phyloP scores from a whole-genome alignment of 1,284 basidiomycete species.

The Erythrobasidium hasegawianum region DNA sequence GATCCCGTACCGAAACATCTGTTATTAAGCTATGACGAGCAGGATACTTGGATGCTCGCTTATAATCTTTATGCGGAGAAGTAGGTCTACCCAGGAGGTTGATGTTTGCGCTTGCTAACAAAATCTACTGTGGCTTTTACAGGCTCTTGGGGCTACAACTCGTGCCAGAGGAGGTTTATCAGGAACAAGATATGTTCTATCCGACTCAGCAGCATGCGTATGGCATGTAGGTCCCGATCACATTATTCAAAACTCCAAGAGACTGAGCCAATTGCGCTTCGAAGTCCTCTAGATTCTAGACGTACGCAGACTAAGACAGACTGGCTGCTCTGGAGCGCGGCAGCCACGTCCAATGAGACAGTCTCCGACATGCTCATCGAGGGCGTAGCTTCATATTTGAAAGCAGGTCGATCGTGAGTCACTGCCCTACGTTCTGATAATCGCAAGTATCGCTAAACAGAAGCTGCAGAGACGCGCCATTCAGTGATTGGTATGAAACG shows the following conservation, averaged over 20 bases:
- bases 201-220: background rate
- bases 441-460: too few relatives aligned
- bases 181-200: slow-evolving; percentile 12
- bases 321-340: slow-evolving; percentile 5
- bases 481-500: slow-evolving; percentile 19
- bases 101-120: background rate
- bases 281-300: slow-evolving; percentile 5
- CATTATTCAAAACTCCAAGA: background rate
- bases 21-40: slow-evolving; percentile 2
- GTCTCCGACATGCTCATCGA: slow-evolving; percentile 1
- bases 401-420: background rate
- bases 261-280: background rate
- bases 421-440: background rate
- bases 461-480: slow-evolving; percentile 3
- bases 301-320: slow-evolving; percentile 16
- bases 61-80: slow-evolving; percentile 16
- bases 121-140: background rate
- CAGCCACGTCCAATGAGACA: slow-evolving; percentile 4
- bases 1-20: background rate
- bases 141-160: slow-evolving; percentile 1
- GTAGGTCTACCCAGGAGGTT: background rate
- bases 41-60: slow-evolving; percentile 12
- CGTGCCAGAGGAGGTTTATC: background rate
- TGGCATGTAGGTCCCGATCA: background rate
- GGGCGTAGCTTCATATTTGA: background rate